phyloP scores from a whole-genome alignment of 495 filamentous ascomycete species.

The Tuber borchii region DNA sequence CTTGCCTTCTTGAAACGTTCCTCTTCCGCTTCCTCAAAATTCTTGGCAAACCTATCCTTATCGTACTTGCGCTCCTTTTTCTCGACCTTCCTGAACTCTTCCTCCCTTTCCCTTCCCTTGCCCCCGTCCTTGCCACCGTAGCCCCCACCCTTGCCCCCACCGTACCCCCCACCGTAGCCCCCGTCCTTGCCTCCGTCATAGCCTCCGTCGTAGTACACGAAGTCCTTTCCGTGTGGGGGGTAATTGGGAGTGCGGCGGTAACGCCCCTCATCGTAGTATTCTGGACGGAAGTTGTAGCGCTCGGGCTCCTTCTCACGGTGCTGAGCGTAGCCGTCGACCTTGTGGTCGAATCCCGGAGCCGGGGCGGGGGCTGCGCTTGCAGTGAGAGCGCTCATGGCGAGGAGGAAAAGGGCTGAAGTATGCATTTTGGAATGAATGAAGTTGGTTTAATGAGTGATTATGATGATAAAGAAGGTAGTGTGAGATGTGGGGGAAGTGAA shows the following conservation, averaged over 20 bases:
- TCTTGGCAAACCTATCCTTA: too few species aligned
- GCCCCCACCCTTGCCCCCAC: conserved; percentile 51
- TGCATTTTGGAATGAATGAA: neutral
- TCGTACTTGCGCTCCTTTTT: neutral
- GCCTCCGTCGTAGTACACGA: neutral
- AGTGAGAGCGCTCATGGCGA: neutral
- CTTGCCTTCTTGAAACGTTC: neutral
- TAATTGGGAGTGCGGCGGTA: conserved; percentile 7
- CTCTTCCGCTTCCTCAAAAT: neutral
- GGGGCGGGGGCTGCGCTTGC: neutral
- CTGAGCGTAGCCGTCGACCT: neutral
- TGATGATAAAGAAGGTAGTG: neutral
- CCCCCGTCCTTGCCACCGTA: neutral
- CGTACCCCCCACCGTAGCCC: neutral
- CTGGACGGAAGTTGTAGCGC: neutral
- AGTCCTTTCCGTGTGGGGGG: neutral
- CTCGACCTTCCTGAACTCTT: neutral
- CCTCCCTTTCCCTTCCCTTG: neutral
- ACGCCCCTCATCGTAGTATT: neutral
- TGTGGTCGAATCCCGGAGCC: neutral
- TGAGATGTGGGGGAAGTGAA: neutral
- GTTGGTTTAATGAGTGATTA: neutral
- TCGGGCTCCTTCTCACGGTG: neutral
- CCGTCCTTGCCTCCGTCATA: neutral
- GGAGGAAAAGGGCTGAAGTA: neutral